Evolutionary conservation across 2,329 filamentous ascomycete genomes (phyloP), one percentile per base, ranked within the genome.

Genomic region (Verticillium dahliae): DNA sequence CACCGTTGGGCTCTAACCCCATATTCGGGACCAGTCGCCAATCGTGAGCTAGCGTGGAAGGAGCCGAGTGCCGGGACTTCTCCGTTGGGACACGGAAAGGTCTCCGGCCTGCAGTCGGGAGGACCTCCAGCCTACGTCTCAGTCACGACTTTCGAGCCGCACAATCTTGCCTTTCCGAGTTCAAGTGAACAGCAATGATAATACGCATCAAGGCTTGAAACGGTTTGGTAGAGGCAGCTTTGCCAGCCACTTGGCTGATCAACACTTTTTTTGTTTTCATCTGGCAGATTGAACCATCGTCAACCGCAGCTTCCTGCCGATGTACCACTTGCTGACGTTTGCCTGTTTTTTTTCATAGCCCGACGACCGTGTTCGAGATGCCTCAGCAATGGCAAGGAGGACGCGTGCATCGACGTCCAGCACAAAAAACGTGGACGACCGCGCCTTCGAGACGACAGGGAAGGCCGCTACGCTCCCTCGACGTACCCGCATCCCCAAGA

Each of bases 341-440:
- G 35, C 35, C 15, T 33, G 31, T 15, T 18, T 45, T 34, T 22
- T 18, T 56, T 15, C 15, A 70, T 70, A 89, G 87, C 90, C 58
- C 88, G 91, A 73, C 83, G 91, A 61, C 91, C 91, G 34, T 95
- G 91, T 71, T 88, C 88, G 34, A 84, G 91, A 71, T 95, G 91
- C 71, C 78, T 90, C 38, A 86, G 86, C 68, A 91, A 91, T 70
- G 89, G 90, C 63, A 95, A 94, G 69, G 81, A 94, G 79, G 90
- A 92, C 62, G 82, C 87, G 7, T 95, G 91, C 71, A 81, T 91
- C 68, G 91, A 95, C 74, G 90, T 95, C 38, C 89, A 92, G 70
- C 91, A 95, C 75, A 95, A 94, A 75, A 95, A 94, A 73, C 81
- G 91, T 68, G 91, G 91, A 52, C 83, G 91, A 57, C 91, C 91